phyloP scores from a whole-genome alignment of 129 eudicot genomes.

The Pittosporum tobira region DNA sequence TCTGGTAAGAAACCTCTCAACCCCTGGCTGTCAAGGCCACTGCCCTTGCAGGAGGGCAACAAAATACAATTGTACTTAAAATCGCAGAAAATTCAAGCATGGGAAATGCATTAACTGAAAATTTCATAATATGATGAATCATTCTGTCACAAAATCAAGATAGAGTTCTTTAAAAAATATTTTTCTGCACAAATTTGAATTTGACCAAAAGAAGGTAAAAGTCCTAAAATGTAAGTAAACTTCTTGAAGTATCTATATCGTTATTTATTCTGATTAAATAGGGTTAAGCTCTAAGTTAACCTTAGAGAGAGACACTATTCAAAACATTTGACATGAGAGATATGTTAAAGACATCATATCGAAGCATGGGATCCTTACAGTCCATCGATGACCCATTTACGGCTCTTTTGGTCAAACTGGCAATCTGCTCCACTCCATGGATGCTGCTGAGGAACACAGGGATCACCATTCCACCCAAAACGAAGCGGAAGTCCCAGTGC shows the following conservation, averaged over 20 bases:
- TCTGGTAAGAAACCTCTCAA: slow-evolving; percentile 74
- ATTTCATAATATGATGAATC: background rate
- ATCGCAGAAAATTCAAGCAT: background rate
- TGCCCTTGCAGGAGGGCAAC: slow-evolving; percentile 25
- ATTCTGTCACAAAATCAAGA: background rate
- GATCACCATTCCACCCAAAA: slow-evolving; percentile 99
- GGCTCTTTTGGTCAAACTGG: slow-evolving; percentile 48
- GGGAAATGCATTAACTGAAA: background rate
- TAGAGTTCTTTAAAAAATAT: too few species aligned
- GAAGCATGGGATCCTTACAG: slow-evolving; percentile 47
- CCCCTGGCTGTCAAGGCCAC: slow-evolving; percentile 92
- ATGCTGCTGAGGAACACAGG: slow-evolving; percentile 96
- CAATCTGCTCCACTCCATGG: slow-evolving; percentile 99
- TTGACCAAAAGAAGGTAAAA: too few species aligned
- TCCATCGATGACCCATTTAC: slow-evolving; percentile 93
- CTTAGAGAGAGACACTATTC: too few species aligned
- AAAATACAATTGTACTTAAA: slow-evolving; percentile 1
- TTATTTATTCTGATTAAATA: too few species aligned
- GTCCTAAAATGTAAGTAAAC: too few species aligned
- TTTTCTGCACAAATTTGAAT: too few species aligned
- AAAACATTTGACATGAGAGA: too few species aligned
- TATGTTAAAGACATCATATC: background rate
- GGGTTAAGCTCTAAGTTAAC: too few species aligned
- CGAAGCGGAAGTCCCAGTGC: slow-evolving; percentile 93
- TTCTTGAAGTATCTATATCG: too few species aligned